A percentile compares a stretch with the other conserved stretches of the same genome.
These are phyloP conservation scores for Leccinum pachyderme DNA, from an alignment of 1,284 basidiomycete genomes.

Conservation along the genomic window DNA sequence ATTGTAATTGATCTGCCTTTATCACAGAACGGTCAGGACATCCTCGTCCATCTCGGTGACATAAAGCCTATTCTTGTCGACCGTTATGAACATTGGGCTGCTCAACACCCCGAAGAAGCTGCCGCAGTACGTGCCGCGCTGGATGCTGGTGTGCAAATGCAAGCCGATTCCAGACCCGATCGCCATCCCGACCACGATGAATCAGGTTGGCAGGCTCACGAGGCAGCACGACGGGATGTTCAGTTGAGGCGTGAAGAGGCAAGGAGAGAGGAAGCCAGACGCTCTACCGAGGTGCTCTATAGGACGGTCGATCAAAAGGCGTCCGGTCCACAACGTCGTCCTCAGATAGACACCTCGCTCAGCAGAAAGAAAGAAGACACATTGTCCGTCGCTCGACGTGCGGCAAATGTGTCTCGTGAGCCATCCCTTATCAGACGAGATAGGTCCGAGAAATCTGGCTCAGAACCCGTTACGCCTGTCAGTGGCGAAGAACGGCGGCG, in stretches of 20 bases:
- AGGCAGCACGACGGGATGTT: slow-evolving; percentile 37
- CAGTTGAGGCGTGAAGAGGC: slow-evolving; percentile 27
- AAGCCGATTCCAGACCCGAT: slow-evolving; percentile 28
- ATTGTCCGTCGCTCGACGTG: slow-evolving; percentile 27
- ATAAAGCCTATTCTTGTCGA: slow-evolving; percentile 52
- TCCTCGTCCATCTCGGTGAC: slow-evolving; percentile 50
- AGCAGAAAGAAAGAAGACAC: slow-evolving; percentile 28
- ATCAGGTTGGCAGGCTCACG: slow-evolving; percentile 39
- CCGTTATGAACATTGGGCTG: slow-evolving; percentile 49
- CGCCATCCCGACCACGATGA: slow-evolving; percentile 36
- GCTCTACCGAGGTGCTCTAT: slow-evolving; percentile 20
- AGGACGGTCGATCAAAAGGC: slow-evolving; percentile 24
- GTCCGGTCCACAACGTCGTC: slow-evolving; percentile 15
- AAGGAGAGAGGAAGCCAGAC: slow-evolving; percentile 22
- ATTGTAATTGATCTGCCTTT: slow-evolving; percentile 23
- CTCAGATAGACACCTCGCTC: slow-evolving; percentile 28
- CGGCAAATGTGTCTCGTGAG: slow-evolving; percentile 24
- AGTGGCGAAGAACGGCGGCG: slow-evolving; percentile 29
- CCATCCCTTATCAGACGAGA: slow-evolving; percentile 26
- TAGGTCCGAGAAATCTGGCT: slow-evolving; percentile 25
- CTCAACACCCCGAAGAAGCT: slow-evolving; percentile 36
- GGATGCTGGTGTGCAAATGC: slow-evolving; percentile 20
- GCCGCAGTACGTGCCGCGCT: slow-evolving; percentile 18
- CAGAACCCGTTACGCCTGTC: slow-evolving; percentile 28
- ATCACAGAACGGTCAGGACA: slow-evolving; percentile 66